These are phyloP conservation scores for Polyplosphaeria fusca DNA, from an alignment of 495 filamentous ascomycete species.

Conservation along the genomic window DNA sequence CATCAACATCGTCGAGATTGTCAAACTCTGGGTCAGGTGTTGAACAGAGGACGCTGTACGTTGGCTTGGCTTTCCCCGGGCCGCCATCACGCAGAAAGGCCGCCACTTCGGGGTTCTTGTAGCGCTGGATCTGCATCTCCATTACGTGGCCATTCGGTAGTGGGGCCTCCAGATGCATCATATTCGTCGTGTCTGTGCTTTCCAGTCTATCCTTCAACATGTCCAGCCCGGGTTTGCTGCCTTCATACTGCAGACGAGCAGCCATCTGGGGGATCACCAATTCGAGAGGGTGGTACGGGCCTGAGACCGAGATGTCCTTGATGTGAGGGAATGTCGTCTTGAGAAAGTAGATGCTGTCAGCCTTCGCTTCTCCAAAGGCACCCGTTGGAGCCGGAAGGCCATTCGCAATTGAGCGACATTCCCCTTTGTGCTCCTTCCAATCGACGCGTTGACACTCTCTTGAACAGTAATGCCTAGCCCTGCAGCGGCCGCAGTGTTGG, in stretches of 20 bases:
- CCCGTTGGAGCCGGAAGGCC: not conserved
- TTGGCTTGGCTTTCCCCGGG: not conserved
- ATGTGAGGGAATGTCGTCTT: not conserved
- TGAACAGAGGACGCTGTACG: not conserved
- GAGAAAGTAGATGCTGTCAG: not conserved
- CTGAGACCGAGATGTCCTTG: slow-evolving; percentile 2
- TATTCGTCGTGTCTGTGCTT: not conserved
- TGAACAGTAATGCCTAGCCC: not conserved
- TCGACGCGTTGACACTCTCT: not conserved
- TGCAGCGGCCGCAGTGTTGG: not conserved
- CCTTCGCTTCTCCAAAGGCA: not conserved
- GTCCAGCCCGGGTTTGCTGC: not conserved
- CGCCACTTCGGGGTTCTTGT: not conserved
- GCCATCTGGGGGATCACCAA: not conserved
- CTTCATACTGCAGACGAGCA: not conserved
- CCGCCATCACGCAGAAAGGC: not conserved
- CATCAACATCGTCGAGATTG: not conserved
- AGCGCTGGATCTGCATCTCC: not conserved
- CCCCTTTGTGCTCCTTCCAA: not conserved
- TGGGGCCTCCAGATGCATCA: not conserved
- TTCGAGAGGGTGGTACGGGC: slow-evolving; percentile 1
- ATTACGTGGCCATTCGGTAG: not conserved
- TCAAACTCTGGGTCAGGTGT: not conserved
- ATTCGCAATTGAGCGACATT: not conserved
- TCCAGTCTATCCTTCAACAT: not conserved